Evolutionary conservation across 257 asterid genomes (phyloP), one percentile per base, ranked within the genome.

Genomic region (Przewalskia tangutica): DNA sequence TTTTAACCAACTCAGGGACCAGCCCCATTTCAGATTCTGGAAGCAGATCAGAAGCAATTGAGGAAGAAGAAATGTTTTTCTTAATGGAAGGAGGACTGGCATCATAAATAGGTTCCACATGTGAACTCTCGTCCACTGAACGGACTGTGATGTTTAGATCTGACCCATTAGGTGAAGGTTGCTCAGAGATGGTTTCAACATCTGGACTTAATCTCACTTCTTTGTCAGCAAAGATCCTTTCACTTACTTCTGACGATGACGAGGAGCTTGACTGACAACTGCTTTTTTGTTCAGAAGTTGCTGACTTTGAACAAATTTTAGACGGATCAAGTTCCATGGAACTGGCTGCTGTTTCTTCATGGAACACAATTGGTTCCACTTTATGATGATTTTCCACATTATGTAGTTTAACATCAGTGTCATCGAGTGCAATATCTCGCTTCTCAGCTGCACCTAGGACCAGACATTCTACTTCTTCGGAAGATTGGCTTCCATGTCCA

Each of bases 401-500:
- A 51, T 40, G 81, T 44, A 77, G 18, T 73, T 53, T 85, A 75
- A 77, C 46, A 54, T 83, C 85, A 71, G 83, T 32, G 80, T 70
- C 88, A 38, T 64, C 59, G 0, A 46, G 83, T 75, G 79, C 87
- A 55, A 46, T 51, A 27, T 86, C 87, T 80, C 85, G 83, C 54
- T 85, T 86, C 81, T 85, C 90, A 44, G 66, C 76, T 80, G 83
- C 85, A 82, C 75, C 88, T 32, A 85, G 32, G 77, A 84, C 89
- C 46, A 70, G 46, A 68, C 87, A 84, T 58, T 86, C 90, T 48
- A 86, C 91, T 67, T 86, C 94, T 77, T 88, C 92, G 2, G 93
- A 94, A 64, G 93, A 89, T 83, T 88, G 86, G 86, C 93, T 91
- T 83, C 91, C 97, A 87, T 89, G 94, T 59, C 92, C 94, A 81